These are phyloP conservation scores for Vachellia pachyceras DNA, from an alignment of 306 rosid species.

Conservation along the genomic window DNA sequence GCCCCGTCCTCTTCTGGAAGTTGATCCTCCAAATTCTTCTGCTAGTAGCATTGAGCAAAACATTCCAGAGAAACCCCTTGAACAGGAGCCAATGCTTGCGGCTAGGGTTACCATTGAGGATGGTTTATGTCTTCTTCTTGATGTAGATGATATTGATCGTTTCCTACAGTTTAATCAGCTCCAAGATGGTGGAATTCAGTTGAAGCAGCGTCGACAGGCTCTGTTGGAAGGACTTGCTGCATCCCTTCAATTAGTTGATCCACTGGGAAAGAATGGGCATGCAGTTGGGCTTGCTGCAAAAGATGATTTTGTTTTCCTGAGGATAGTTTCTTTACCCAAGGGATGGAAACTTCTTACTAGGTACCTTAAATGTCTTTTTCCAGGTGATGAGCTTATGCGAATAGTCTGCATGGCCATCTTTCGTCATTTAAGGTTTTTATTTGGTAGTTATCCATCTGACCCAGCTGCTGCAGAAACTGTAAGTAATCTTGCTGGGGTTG, in stretches of 20 bases:
- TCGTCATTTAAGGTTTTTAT: constrained; percentile 85
- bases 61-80: constrained; percentile 86
- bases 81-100: constrained; percentile 96
- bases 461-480: constrained; percentile 67
- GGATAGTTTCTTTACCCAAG: constrained; percentile 85
- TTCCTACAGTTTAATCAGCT: constrained; percentile 86
- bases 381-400: constrained; percentile 82
- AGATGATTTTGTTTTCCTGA: constrained; percentile 84
- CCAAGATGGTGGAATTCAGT: constrained; percentile 74
- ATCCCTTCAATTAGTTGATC: constrained; percentile 90
- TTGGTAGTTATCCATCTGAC: constrained; percentile 82
- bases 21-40: constrained; percentile 77
- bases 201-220: constrained; percentile 68
- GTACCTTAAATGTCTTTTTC: constrained; percentile 73
- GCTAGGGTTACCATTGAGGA: constrained; percentile 94
- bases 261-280: constrained; percentile 74
- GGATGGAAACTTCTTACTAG: constrained; percentile 81
- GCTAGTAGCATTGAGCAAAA: constrained; percentile 66
- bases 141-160: constrained; percentile 95
- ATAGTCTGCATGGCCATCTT: constrained; percentile 94
- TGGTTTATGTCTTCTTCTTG: constrained; percentile 93
- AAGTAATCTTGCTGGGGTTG: constrained; percentile 70
- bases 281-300: constrained; percentile 72
- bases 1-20: constrained; percentile 99
- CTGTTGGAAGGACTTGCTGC: constrained; percentile 82